Base-by-base conservation (phyloP, 2,329 filamentous ascomycete species). In the Hypoxylon sp. region DNA sequence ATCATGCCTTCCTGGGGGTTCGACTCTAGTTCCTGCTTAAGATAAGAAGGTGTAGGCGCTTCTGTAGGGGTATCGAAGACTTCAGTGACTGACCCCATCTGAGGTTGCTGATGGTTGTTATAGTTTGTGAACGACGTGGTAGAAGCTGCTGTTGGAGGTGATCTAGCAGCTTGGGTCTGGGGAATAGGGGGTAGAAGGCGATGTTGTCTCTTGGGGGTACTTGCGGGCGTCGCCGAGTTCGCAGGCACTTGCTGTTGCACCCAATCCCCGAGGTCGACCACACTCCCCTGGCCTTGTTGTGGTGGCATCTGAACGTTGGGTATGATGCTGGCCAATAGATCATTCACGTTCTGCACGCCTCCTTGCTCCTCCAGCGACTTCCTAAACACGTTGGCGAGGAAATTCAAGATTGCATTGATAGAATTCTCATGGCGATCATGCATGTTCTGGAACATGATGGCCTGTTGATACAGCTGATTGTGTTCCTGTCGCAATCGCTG, bases 401-500 rank as follows among this genome's bases (percentile, higher is more conserved):
- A 98, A 53, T 94, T 97, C 45, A 99, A 86, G 68, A 99, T 98
- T n/a, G 95, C 95, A 76, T 98, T 98, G 80, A 99, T 98, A 0
- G 95, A 98, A 77, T 95, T 97, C 78, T 99, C 96, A 76, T 99
- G 96, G n/a, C 96, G 90, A 73, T 95, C 94, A 76, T 98, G 95
- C 77, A 97, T 89, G 65, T 89, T 92, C 79, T 98, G 94, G 77
- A 98, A 98, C 63, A 92, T 90, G 48, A 92, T 87, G 0, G 95
- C 94, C 79, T 98, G 94, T 61, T 92, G 91, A 75, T 94, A 97
- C 30, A 98, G 87, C 68, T 95, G 90, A 67, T 93, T 90, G 76
- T 98, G 96, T 75, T 98, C 94, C 65, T 91, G 88, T 60, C 93
- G 91, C 64, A 98, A 83, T 61, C 92, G 89, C 58, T 86, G 87